phyloP scores from a whole-genome alignment of 2,329 filamentous ascomycete species.

The Epichloe glyceriae region DNA sequence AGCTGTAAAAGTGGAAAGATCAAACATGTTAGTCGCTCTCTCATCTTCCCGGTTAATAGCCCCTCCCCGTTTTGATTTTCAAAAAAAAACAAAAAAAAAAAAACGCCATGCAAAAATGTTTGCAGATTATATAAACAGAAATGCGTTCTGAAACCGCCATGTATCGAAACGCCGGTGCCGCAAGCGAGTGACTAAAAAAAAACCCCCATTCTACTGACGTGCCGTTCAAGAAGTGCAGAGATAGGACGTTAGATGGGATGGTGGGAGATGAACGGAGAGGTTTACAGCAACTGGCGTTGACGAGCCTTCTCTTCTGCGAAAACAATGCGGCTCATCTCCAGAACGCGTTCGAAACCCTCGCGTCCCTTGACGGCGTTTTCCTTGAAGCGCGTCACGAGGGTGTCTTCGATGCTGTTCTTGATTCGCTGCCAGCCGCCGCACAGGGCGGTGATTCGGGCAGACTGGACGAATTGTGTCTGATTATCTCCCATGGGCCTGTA shows the following conservation, averaged over 20 bases:
- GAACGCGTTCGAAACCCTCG: constrained; percentile 88
- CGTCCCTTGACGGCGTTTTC: constrained; percentile 85
- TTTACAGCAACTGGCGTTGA: constrained; percentile 11
- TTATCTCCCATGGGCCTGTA: constrained; percentile 52
- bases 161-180: neutral
- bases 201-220: neutral
- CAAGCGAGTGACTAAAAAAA: neutral
- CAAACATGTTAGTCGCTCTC: neutral
- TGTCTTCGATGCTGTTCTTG: constrained; percentile 90
- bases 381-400: constrained; percentile 73
- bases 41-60: neutral
- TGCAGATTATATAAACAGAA: neutral
- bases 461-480: constrained; percentile 74
- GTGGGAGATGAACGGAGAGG: neutral
- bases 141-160: neutral
- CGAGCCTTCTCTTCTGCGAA: constrained; percentile 80
- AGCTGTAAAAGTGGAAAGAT: neutral
- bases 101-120: constrained; percentile 3
- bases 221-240: neutral
- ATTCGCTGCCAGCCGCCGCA: constrained; percentile 97
- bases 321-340: constrained; percentile 83
- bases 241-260: neutral
- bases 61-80: neutral
- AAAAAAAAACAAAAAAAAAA: neutral
- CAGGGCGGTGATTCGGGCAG: constrained; percentile 83